These are phyloP conservation scores for Oryza australiensis DNA, from an alignment of 176 grass and related monocot genomes.

Conservation along the genomic window DNA sequence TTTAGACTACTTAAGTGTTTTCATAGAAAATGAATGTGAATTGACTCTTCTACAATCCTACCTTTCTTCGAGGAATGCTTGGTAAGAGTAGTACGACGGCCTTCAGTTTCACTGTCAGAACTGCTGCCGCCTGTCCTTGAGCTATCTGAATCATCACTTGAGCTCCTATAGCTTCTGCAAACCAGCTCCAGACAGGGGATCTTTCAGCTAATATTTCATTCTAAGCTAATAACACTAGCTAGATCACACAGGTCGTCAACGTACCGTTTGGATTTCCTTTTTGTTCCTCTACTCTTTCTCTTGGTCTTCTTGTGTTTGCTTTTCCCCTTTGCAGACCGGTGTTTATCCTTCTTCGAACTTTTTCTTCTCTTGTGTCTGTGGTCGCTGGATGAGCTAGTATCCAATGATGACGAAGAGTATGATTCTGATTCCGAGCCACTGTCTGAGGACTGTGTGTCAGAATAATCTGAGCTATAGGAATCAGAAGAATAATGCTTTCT, in stretches of 20 bases:
- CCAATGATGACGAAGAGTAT: constrained; percentile 56
- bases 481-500: constrained; percentile 72
- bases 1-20: not conserved
- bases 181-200: constrained; percentile 8
- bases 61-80: constrained; percentile 46
- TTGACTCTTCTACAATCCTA: not conserved
- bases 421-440: constrained; percentile 69
- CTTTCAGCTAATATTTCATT: constrained; percentile 27
- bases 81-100: constrained; percentile 11
- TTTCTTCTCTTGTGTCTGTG: constrained; percentile 72
- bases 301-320: constrained; percentile 48
- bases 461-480: constrained; percentile 75
- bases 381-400: constrained; percentile 77
- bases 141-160: constrained; percentile 58
- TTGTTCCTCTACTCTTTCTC: constrained; percentile 49
- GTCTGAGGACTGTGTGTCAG: constrained; percentile 62
- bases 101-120: constrained; percentile 48
- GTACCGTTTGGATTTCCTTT: constrained; percentile 54
- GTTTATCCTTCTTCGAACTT: constrained; percentile 60
- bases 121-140: constrained; percentile 44
- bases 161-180: constrained; percentile 52
- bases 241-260: constrained; percentile 23
- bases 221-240: constrained; percentile 13
- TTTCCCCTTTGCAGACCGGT: constrained; percentile 53
- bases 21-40: constrained; percentile 18